Conservation (phyloP, 2,329 filamentous ascomycete genomes). For the Aspergillus cejpii region DNA sequence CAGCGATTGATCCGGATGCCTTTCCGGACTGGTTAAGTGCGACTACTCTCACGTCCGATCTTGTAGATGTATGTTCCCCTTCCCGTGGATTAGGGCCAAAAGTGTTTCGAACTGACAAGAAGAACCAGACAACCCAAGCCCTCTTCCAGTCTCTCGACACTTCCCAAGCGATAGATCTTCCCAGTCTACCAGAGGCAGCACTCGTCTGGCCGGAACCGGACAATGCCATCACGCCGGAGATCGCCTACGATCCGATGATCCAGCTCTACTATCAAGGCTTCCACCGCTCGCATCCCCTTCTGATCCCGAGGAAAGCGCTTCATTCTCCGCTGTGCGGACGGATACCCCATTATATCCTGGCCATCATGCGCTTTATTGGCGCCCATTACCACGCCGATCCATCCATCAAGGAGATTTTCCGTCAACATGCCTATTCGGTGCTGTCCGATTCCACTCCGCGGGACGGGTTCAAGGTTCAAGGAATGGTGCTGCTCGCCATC, state of each 20-base stretch:
- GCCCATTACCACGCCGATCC: conserved; percentile 42
- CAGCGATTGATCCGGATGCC: conserved; percentile 1
- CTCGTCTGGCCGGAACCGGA: conserved; percentile 3
- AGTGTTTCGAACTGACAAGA: conserved; percentile 3
- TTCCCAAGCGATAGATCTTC: conserved; percentile 3
- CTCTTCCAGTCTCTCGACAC: conserved; percentile 11
- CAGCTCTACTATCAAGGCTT: conserved; percentile 48
- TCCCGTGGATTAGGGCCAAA: background rate
- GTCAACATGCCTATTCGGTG: conserved; percentile 11
- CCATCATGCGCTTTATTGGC: conserved; percentile 47
- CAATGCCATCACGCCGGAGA: conserved; percentile 4
- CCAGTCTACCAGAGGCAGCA: conserved; percentile 6
- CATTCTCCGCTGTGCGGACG: conserved; percentile 21
- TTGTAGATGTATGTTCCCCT: conserved; percentile 6
- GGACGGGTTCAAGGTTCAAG: conserved; percentile 30
- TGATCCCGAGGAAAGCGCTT: conserved; percentile 39
- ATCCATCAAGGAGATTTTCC: conserved; percentile 17
- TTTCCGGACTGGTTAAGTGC: conserved; percentile 13
- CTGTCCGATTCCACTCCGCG: conserved; percentile 12
- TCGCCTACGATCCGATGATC: conserved; percentile 28
- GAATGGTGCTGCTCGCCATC: conserved; percentile 27
- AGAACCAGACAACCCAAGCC: conserved; percentile 6
- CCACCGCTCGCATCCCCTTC: conserved; percentile 47
- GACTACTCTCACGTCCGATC: conserved; percentile 8
- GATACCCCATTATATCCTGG: conserved; percentile 40